Evolutionary conservation across 306 rosid genomes (phyloP).

Genomic region (Vicia faba): DNA sequence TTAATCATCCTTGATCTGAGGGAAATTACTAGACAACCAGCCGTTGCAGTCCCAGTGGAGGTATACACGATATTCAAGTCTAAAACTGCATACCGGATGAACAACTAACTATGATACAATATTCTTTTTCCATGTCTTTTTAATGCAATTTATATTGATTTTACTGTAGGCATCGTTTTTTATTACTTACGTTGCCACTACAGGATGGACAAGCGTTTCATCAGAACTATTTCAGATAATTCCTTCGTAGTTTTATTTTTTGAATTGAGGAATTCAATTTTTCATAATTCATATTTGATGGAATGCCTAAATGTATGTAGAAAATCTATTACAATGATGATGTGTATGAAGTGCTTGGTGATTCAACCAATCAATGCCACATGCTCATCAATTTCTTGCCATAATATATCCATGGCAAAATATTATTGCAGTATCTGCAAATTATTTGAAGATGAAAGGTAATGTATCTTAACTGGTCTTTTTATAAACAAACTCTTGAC

Average conservation of each 20-base stretch:
- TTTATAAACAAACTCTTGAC: slow-evolving; percentile 18
- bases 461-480: slow-evolving; percentile 36
- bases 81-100: neutral
- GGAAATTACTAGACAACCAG: slow-evolving; percentile 67
- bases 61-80: slow-evolving; percentile 46
- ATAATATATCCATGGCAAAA: slow-evolving; percentile 76
- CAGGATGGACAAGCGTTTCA: slow-evolving; percentile 90
- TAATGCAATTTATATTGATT: slow-evolving; percentile 41
- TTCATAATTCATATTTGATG: slow-evolving; percentile 29
- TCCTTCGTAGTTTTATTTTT: slow-evolving; percentile 44
- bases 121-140: slow-evolving; percentile 25
- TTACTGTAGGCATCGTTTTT: slow-evolving; percentile 83
- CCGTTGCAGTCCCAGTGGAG: slow-evolving; percentile 85
- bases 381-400: slow-evolving; percentile 74
- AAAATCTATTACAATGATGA: slow-evolving; percentile 79
- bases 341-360: slow-evolving; percentile 93
- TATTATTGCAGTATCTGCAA: slow-evolving; percentile 89
- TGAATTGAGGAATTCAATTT: slow-evolving; percentile 10
- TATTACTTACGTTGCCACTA: slow-evolving; percentile 86
- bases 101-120: slow-evolving; percentile 18
- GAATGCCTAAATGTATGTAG: slow-evolving; percentile 51
- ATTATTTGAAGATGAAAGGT: slow-evolving; percentile 86
- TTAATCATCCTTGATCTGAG: slow-evolving; percentile 68
- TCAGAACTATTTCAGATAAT: slow-evolving; percentile 81
- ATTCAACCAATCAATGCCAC: slow-evolving; percentile 71